Percentiles rank a stretch among this genome's conserved stretches.
phyloP scores from a whole-genome alignment of 1,139 yeast species.

The Suhomyces atakaporum region DNA sequence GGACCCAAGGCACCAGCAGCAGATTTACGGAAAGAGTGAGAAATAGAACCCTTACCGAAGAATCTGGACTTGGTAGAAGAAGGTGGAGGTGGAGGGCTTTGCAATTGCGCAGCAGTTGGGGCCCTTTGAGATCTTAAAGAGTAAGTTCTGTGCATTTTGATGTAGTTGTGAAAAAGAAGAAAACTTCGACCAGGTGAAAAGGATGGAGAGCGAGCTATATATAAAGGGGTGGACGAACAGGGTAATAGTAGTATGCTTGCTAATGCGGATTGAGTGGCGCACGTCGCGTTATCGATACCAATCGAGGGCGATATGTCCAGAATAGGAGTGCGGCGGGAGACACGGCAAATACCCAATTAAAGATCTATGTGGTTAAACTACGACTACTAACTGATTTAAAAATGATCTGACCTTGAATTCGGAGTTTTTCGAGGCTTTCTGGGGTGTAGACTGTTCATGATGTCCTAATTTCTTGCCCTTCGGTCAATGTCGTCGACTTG shows the following conservation, averaged over 20 bases:
- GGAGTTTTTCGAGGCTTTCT: too few relatives aligned
- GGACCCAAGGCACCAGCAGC: slow-evolving; percentile 80
- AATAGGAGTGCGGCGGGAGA: slow-evolving; percentile 4
- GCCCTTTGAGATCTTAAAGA: slow-evolving; percentile 78
- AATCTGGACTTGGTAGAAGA: slow-evolving; percentile 68
- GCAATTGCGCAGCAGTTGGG: slow-evolving; percentile 80
- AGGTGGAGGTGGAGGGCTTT: slow-evolving; percentile 79
- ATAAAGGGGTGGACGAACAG: slow-evolving; percentile 13
- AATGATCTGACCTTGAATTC: too few relatives aligned
- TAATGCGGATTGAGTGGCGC: slow-evolving; percentile 10
- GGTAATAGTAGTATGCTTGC: slow-evolving; percentile 11
- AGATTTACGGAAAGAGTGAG: slow-evolving; percentile 65
- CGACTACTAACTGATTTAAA: too few relatives aligned
- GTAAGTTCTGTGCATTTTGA: slow-evolving; percentile 75
- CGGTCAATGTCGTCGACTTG: slow-evolving; percentile 3
- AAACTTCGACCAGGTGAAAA: slow-evolving; percentile 2
- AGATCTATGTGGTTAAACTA: too few relatives aligned
- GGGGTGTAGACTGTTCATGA: not conserved
- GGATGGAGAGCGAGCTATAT: slow-evolving; percentile 10
- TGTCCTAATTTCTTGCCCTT: slow-evolving; percentile 1
- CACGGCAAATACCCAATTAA: not conserved
- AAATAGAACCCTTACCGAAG: slow-evolving; percentile 72
- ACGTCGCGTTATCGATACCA: slow-evolving; percentile 11
- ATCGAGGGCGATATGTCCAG: slow-evolving; percentile 6
- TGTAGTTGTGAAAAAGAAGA: not conserved